These are phyloP conservation scores for Candida piceae DNA, from an alignment of 805 yeast genomes.

Conservation along the genomic window DNA sequence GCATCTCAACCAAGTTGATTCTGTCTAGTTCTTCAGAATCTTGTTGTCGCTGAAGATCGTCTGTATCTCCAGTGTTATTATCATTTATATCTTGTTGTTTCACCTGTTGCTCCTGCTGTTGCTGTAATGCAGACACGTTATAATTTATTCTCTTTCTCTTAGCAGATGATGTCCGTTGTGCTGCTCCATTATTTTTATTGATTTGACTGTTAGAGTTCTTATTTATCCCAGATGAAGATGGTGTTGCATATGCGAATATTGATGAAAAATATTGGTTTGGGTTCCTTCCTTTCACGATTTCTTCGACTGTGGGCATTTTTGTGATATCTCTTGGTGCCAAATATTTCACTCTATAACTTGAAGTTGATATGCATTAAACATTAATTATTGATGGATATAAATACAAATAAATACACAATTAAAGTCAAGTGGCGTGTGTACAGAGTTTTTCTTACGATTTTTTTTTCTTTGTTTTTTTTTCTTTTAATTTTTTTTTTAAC, in stretches of 20 bases:
- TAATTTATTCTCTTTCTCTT: slow-evolving; percentile 31
- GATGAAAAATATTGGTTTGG: slow-evolving; percentile 25
- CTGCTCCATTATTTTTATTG: not conserved
- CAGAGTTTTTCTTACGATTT: no score
- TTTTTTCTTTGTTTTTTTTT: no score
- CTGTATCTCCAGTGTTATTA: slow-evolving; percentile 21
- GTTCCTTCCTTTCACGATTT: slow-evolving; percentile 24
- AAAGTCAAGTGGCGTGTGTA: no score
- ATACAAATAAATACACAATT: no score
- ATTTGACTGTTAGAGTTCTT: not conserved
- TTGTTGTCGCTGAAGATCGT: slow-evolving; percentile 20
- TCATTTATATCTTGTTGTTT: slow-evolving; percentile 25
- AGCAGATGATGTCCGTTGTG: slow-evolving; percentile 8
- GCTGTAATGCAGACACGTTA: slow-evolving; percentile 25
- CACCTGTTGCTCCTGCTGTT: slow-evolving; percentile 14
- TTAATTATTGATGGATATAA: not conserved
- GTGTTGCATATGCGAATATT: slow-evolving; percentile 16
- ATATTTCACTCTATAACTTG: no score
- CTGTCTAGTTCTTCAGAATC: slow-evolving; percentile 9
- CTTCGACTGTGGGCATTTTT: slow-evolving; percentile 27
- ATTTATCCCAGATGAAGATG: slow-evolving; percentile 2
- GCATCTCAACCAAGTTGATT: slow-evolving; percentile 27
- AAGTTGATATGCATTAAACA: not conserved
- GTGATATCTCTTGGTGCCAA: no score
- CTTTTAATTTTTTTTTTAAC: no score